phyloP scores from a whole-genome alignment of 345 rosid genomes.

The Kernera saxatilis region DNA sequence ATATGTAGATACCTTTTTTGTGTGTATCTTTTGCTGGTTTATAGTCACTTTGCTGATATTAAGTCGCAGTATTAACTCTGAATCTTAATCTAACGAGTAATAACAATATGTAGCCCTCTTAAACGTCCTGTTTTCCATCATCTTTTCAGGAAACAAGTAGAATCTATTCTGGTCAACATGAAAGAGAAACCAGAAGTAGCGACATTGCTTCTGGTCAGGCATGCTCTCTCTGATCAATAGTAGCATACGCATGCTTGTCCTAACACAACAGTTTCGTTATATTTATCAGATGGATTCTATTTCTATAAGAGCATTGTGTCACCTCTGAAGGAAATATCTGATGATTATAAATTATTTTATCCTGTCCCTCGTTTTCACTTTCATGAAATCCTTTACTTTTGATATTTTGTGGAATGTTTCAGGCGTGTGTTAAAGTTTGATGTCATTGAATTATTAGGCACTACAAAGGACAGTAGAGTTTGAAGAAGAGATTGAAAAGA shows the following conservation, averaged over 20 bases:
- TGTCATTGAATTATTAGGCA: conserved; percentile 50
- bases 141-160: conserved; percentile 79
- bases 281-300: conserved; percentile 8
- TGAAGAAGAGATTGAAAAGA: conserved; percentile 91
- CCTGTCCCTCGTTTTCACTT: neutral
- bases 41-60: neutral
- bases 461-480: conserved; percentile 91
- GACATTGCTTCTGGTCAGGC: conserved; percentile 67
- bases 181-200: conserved; percentile 97
- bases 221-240: conserved; percentile 15
- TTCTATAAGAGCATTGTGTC: neutral
- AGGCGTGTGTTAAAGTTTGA: conserved; percentile 19
- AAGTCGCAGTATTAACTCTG: neutral
- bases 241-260: conserved; percentile 10
- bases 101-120: conserved; percentile 1
- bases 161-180: conserved; percentile 71
- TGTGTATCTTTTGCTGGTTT: neutral
- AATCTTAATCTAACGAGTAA: conserved; percentile 9
- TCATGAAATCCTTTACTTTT: neutral
- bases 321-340: neutral
- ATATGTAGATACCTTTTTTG: neutral
- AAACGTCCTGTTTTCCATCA: neutral
- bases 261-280: neutral
- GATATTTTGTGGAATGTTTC: conserved; percentile 8
- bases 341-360: neutral